A percentile compares a stretch with the other conserved stretches of the same genome.
Evolutionary conservation across 495 filamentous ascomycete genomes (phyloP).

Genomic region (Aspergillus cavernicola): DNA sequence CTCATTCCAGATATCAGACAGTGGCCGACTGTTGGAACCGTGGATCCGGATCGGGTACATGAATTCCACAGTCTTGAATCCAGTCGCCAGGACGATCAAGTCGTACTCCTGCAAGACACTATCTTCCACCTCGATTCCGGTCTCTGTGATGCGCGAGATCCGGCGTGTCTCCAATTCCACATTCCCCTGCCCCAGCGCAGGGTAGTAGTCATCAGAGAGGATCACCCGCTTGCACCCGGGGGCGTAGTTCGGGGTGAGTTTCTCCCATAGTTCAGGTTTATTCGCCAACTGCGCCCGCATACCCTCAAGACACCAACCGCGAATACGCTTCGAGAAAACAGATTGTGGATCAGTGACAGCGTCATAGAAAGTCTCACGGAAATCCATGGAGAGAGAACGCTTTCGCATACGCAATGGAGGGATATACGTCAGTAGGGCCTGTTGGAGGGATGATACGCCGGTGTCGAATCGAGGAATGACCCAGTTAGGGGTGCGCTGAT

Average conservation of each 20-base stretch:
- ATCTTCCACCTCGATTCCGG: conserved; percentile 41
- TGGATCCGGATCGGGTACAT: conserved; percentile 50
- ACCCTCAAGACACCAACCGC: conserved; percentile 20
- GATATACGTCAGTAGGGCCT: conserved; percentile 35
- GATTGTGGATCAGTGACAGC: conserved; percentile 36
- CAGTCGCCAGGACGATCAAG: conserved; percentile 51
- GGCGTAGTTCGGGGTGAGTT: conserved; percentile 47
- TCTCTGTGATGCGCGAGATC: conserved; percentile 40
- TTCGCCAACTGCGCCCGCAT: conserved; percentile 36
- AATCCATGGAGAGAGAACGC: conserved; percentile 45
- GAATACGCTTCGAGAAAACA: conserved; percentile 28
- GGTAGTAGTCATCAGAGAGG: conserved; percentile 54
- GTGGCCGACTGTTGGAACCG: conserved; percentile 37
- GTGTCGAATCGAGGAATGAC: conserved; percentile 47
- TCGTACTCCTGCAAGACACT: conserved; percentile 44
- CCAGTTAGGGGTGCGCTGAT: conserved; percentile 68
- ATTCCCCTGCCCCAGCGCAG: conserved; percentile 38
- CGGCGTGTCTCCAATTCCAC: conserved; percentile 46
- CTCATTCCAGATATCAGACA: conserved; percentile 47
- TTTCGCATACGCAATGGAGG: conserved; percentile 46
- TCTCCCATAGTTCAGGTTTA: conserved; percentile 45
- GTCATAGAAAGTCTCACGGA: conserved; percentile 40
- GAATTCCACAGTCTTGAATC: conserved; percentile 53
- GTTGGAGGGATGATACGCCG: conserved; percentile 35
- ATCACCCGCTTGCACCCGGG: conserved; percentile 55